These are phyloP conservation scores for Mycena capillaripes DNA, from an alignment of 768 basidiomycete species.

Conservation along the genomic window DNA sequence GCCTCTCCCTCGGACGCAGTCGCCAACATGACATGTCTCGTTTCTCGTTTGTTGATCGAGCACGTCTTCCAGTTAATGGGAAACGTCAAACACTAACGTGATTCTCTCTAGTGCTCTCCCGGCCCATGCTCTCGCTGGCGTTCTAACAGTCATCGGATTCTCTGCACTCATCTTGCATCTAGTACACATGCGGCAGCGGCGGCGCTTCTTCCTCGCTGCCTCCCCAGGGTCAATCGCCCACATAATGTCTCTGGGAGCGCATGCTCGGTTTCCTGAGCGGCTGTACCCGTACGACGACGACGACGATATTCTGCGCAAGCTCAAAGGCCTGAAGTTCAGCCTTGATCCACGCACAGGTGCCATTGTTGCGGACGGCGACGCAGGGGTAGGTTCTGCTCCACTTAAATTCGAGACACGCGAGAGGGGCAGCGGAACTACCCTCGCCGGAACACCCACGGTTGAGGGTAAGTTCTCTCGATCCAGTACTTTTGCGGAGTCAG, in stretches of 20 bases:
- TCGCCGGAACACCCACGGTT: no score
- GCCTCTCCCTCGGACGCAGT: slow-evolving; percentile 49
- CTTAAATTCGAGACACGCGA: no score
- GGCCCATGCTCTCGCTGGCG: slow-evolving; percentile 61
- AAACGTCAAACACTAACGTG: neutral
- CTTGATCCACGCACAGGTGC: slow-evolving; percentile 73
- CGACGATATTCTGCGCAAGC: slow-evolving; percentile 57
- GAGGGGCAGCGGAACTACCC: no score
- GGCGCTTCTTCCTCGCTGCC: slow-evolving; percentile 63
- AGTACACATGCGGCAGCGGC: slow-evolving; percentile 61
- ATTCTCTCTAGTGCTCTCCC: slow-evolving; percentile 58
- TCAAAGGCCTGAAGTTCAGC: slow-evolving; percentile 65
- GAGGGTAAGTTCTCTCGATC: no score
- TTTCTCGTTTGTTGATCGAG: slow-evolving; percentile 70
- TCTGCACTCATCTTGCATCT: slow-evolving; percentile 62
- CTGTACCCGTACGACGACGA: slow-evolving; percentile 71
- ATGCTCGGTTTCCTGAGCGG: slow-evolving; percentile 72
- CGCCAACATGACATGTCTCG: slow-evolving; percentile 55
- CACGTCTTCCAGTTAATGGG: slow-evolving; percentile 47
- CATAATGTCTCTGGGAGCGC: slow-evolving; percentile 68
- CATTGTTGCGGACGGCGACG: slow-evolving; percentile 68
- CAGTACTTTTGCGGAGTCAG: no score
- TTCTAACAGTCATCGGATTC: slow-evolving; percentile 63
- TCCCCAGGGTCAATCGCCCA: slow-evolving; percentile 75
- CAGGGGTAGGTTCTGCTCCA: no score